phyloP scores from a whole-genome alignment of 1,284 basidiomycete species.

The Tilletiopsis washingtonensis region DNA sequence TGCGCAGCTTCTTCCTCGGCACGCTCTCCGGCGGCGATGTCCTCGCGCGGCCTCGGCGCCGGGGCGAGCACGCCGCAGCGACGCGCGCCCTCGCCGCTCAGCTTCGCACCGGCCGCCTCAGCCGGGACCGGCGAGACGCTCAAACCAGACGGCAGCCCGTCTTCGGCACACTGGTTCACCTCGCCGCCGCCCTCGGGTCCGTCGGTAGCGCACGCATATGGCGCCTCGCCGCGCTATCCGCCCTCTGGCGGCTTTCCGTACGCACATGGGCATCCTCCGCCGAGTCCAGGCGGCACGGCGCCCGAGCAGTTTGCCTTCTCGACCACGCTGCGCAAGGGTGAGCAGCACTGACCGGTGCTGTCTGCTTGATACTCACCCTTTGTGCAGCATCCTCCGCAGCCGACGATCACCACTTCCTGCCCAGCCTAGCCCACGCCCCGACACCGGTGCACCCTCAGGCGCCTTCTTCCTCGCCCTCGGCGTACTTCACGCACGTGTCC shows the following conservation, averaged over 20 bases:
- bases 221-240: neutral
- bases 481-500: constrained; percentile 3
- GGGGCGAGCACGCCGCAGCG: no score
- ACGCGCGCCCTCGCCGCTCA: no score
- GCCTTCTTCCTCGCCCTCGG: constrained; percentile 10
- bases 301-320: neutral
- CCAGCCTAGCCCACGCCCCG: no score
- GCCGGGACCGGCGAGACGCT: constrained; percentile 13
- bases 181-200: neutral
- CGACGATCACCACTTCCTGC: neutral
- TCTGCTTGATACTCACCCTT: no score
- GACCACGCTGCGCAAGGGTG: neutral
- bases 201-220: neutral
- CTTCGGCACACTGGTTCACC: neutral
- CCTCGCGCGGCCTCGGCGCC: no score
- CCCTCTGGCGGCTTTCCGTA: no score
- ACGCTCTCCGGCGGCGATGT: no score
- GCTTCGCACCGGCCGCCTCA: no score
- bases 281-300: neutral
- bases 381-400: neutral
- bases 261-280: neutral
- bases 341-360: neutral
- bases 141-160: neutral
- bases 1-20: no score
- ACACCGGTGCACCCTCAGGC: neutral